Percentiles rank a stretch among this genome's conserved stretches.
These are phyloP conservation scores for Termitomyces sp. DNA, from an alignment of 768 basidiomycete genomes.

Conservation along the genomic window DNA sequence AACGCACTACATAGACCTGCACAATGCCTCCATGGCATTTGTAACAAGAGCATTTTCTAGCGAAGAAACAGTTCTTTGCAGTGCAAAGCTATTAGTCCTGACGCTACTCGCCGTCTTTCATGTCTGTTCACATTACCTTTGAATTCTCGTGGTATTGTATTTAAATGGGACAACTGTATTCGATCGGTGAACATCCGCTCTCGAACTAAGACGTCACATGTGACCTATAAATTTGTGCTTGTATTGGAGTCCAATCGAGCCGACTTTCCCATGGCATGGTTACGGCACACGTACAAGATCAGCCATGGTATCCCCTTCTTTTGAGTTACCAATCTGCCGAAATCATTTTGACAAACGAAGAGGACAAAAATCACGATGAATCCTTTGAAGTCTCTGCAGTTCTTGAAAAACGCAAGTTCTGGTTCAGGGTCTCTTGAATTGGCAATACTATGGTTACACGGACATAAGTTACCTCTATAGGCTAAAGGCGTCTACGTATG, in stretches of 20 bases:
- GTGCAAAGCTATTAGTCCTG: neutral
- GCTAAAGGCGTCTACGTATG: neutral
- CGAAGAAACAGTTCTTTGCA: neutral
- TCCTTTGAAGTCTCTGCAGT: neutral
- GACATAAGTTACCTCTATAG: neutral
- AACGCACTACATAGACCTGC: neutral
- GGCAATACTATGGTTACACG: neutral
- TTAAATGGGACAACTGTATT: too few relatives aligned
- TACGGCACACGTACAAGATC: neutral
- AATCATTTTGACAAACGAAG: neutral
- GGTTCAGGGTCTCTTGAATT: neutral
- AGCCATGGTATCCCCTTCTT: neutral
- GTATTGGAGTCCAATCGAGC: neutral
- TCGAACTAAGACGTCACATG: too few relatives aligned
- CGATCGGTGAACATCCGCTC: too few relatives aligned
- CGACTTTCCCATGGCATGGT: neutral
- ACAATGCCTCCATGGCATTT: neutral
- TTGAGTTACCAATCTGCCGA: neutral
- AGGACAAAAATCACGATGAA: neutral
- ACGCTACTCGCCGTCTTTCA: neutral
- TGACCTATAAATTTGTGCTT: too few relatives aligned
- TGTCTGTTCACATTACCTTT: neutral
- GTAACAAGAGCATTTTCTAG: neutral
- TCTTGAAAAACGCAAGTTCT: neutral
- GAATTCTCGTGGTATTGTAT: too few relatives aligned